These are phyloP conservation scores for Eucommia ulmoides DNA, from an alignment of 257 asterid genomes.

Conservation along the genomic window DNA sequence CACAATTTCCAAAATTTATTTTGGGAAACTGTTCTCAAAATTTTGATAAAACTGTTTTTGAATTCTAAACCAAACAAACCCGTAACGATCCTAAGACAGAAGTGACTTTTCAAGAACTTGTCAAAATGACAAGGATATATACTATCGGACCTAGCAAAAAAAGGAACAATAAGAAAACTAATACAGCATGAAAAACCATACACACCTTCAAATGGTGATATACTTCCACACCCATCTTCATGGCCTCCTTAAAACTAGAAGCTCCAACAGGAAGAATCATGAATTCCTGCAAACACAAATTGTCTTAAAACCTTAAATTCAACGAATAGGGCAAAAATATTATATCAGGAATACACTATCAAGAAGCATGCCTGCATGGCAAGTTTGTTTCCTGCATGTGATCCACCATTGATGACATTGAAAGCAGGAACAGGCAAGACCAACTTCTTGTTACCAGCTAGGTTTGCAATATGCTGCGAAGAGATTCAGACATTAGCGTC, in stretches of 20 bases:
- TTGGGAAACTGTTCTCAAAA: too few relatives aligned
- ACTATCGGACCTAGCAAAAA: too few relatives aligned
- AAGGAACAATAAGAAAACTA: neutral
- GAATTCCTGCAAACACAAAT: neutral
- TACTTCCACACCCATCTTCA: constrained; percentile 99
- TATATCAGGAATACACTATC: neutral
- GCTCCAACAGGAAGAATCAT: constrained; percentile 30
- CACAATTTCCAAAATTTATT: too few relatives aligned
- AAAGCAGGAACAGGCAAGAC: constrained; percentile 1
- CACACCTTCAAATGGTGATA: constrained; percentile 87
- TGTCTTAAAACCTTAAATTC: constrained; percentile 4
- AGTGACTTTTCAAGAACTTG: too few relatives aligned
- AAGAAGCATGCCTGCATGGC: constrained; percentile 5
- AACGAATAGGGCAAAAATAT: neutral
- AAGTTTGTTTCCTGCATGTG: constrained; percentile 42
- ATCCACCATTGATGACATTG: constrained; percentile 7
- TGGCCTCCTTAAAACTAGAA: constrained; percentile 86
- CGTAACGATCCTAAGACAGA: too few relatives aligned
- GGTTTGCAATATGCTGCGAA: constrained; percentile 46
- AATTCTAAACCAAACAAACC: too few relatives aligned
- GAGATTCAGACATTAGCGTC: too few relatives aligned
- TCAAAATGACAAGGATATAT: too few relatives aligned
- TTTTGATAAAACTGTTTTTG: too few relatives aligned
- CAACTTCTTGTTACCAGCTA: constrained; percentile 4
- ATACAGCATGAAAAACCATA: neutral